A percentile compares a stretch with the other conserved stretches of the same genome.
Evolutionary conservation across 768 basidiomycete genomes (phyloP).

Genomic region (Cantharellus anzutake): DNA sequence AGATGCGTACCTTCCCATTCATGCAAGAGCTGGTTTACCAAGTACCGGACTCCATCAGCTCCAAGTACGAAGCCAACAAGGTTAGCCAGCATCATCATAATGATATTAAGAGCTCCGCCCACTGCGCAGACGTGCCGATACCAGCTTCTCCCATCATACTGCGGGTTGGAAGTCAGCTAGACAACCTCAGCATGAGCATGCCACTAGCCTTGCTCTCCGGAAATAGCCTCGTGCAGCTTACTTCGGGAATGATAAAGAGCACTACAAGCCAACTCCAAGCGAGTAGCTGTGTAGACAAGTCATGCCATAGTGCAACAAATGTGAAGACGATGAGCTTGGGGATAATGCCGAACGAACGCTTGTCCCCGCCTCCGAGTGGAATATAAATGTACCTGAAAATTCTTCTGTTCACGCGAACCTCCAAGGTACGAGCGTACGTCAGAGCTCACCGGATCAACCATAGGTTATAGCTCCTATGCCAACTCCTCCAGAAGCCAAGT

Average conservation of each 20-base stretch:
- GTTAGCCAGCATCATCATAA: constrained; percentile 85
- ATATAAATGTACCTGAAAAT: constrained; percentile 72
- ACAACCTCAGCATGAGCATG: neutral
- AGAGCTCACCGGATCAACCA: constrained; percentile 66
- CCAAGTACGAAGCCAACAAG: constrained; percentile 91
- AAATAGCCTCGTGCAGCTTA: constrained; percentile 39
- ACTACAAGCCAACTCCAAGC: constrained; percentile 96
- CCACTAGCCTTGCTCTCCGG: constrained; percentile 41
- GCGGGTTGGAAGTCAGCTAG: neutral
- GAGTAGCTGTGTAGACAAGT: constrained; percentile 67
- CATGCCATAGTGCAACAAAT: constrained; percentile 97
- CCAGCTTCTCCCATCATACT: constrained; percentile 59
- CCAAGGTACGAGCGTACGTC: neutral
- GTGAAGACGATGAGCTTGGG: constrained; percentile 75
- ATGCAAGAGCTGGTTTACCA: constrained; percentile 41
- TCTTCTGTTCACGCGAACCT: neutral
- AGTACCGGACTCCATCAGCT: constrained; percentile 52
- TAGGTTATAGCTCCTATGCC: constrained; percentile 93
- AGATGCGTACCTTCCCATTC: constrained; percentile 38
- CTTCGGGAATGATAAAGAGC: constrained; percentile 76
- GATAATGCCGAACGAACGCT: constrained; percentile 24
- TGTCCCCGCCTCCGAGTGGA: constrained; percentile 56
- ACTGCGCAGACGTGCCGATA: constrained; percentile 71
- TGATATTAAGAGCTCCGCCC: constrained; percentile 66
- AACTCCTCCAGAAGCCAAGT: constrained; percentile 84